These are phyloP conservation scores for Ceratocystis smalleyi DNA, from an alignment of 2,329 filamentous ascomycete species.

Conservation along the genomic window DNA sequence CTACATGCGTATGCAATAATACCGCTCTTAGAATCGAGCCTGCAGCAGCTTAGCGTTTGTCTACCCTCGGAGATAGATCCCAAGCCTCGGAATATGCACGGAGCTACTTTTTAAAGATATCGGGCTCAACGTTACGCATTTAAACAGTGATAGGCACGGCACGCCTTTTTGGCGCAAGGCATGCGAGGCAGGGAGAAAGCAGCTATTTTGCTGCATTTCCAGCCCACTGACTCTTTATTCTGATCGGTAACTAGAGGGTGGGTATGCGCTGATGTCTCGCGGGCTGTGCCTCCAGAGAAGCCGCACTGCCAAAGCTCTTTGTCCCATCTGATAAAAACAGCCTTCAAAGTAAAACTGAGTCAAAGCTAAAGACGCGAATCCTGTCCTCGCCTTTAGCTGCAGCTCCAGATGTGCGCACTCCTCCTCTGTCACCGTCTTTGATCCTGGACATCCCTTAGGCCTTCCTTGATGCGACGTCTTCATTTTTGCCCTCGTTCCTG, in stretches of 20 bases:
- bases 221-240: neutral
- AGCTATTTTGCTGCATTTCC: neutral
- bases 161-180: neutral
- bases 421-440: neutral
- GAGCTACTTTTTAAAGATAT: neutral
- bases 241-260: too few relatives aligned
- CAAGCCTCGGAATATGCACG: neutral
- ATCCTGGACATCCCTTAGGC: neutral
- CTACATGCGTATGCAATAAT: neutral
- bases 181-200: neutral
- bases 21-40: neutral
- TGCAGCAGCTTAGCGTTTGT: neutral
- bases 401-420: neutral
- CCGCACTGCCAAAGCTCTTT: neutral
- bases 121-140: neutral
- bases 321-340: slow-evolving; percentile 10
- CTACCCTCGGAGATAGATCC: neutral
- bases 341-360: neutral
- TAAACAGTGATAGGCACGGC: neutral
- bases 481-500: neutral
- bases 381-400: neutral
- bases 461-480: neutral
- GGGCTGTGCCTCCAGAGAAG: neutral
- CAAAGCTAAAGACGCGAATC: neutral
- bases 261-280: too few relatives aligned